A percentile compares a stretch with the other conserved stretches of the same genome.
These are phyloP conservation scores for Microstroma glucosiphilum DNA, from an alignment of 1,284 basidiomycete genomes.

Conservation along the genomic window DNA sequence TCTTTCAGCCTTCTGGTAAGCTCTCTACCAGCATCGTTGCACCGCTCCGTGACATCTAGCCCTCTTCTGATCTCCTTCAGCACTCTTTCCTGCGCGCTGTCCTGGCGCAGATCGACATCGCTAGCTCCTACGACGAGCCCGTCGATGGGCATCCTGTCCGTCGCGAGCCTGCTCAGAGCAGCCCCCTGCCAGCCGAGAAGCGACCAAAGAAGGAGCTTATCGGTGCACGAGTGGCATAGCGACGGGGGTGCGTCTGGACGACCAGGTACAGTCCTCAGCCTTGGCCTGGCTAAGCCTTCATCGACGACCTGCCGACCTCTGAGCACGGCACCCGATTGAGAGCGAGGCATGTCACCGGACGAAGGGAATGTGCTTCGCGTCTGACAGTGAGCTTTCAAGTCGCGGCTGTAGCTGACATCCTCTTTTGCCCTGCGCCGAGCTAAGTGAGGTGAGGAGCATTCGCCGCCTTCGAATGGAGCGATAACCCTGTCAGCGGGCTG, in stretches of 20 bases:
- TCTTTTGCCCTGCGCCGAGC: neutral
- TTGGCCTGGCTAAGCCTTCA: neutral
- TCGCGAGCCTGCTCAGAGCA: slow-evolving; percentile 17
- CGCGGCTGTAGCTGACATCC: neutral
- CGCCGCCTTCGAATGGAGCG: slow-evolving; percentile 62
- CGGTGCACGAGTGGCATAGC: slow-evolving; percentile 33
- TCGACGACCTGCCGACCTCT: neutral
- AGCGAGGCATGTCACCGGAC: neutral
- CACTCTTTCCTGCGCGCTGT: neutral
- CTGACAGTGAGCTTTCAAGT: neutral
- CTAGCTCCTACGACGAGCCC: slow-evolving; percentile 21
- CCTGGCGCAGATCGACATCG: neutral
- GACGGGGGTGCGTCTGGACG: slow-evolving; percentile 30
- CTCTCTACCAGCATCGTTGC: neutral
- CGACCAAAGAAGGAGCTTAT: slow-evolving; percentile 36
- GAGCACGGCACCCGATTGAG: neutral
- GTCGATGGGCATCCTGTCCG: slow-evolving; percentile 22
- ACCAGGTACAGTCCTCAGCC: slow-evolving; percentile 32
- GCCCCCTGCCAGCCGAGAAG: slow-evolving; percentile 31
- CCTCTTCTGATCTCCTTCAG: neutral
- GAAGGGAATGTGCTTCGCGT: neutral
- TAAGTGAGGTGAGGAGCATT: slow-evolving; percentile 45
- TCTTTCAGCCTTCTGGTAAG: neutral
- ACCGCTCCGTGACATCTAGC: slow-evolving; percentile 12
- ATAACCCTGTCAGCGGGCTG: slow-evolving; percentile 17